Evolutionary conservation across 148 eudicot species (phyloP), one percentile per base, ranked within the genome.

Genomic region (Agrostemma githago): DNA sequence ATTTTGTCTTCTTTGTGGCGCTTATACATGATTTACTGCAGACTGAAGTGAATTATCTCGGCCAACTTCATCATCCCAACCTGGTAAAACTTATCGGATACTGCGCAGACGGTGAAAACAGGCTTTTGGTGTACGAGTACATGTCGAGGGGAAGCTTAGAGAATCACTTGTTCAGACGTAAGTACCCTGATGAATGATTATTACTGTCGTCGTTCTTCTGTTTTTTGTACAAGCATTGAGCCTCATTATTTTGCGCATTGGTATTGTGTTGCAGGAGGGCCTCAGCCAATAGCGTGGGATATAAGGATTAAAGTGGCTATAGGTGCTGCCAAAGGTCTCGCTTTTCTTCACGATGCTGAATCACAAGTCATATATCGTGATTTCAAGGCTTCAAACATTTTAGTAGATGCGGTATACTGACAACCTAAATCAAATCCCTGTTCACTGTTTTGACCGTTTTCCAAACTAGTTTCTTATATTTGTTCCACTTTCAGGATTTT

Each of bases 141-240:
- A 81, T 92, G 92, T 85, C 95, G 5, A 92, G 86, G 70, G 97
- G 97, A 78, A 92, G 95, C 85, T 82, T 92, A 66, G 97, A 92
- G 82, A 89, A 89, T 77, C 97, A 92, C 83, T 78, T 92, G 43
- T 89, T 92, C 63, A 86, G 95, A 88, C 84, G 97, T 92, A 82
- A 71, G 97, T 79, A 5, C 46, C 19, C 67, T 40, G 14, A 16
- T 19, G 54, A 40, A n/a, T n/a, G n/a, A n/a, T n/a, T n/a, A n/a
- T 17, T 67, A 42, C 70, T 46, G 20, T 26, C 15, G 17, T 5
- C 15, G 17, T 5, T 26, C 7, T 43, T 21, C 38, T 58, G 51
- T 64, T 53, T 2, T 7, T n/a, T 59, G 6, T 48, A 9, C 12
- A 3, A 64, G 14, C 53, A 43, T 67, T 34, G 41, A 67, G 6